A percentile compares a stretch with the other conserved stretches of the same genome.
These are phyloP conservation scores for Astragalus membranaceus DNA, from an alignment of 306 rosid genomes.

Conservation along the genomic window DNA sequence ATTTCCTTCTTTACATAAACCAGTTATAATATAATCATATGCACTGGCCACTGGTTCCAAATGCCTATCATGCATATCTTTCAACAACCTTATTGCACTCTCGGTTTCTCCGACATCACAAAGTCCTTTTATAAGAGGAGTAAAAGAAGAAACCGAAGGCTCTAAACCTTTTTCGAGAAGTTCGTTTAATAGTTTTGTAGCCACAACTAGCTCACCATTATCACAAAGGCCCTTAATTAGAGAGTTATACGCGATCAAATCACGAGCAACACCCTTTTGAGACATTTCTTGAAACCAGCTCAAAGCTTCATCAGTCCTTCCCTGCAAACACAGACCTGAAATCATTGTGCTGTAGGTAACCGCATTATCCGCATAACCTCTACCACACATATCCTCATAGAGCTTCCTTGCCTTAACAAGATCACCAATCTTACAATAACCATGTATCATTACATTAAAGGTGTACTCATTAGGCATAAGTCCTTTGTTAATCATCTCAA, in stretches of 20 bases:
- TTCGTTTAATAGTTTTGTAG: conserved; percentile 32
- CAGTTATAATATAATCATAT: conserved; percentile 35
- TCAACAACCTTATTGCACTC: conserved; percentile 49
- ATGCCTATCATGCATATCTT: conserved; percentile 42
- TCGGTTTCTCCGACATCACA: conserved; percentile 37
- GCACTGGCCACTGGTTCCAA: conserved; percentile 31
- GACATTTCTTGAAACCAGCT: conserved; percentile 51
- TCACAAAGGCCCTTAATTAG: conserved; percentile 50
- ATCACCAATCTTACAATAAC: conserved; percentile 41
- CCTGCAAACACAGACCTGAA: conserved; percentile 46
- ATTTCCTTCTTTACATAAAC: conserved; percentile 42
- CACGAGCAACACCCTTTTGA: conserved; percentile 37
- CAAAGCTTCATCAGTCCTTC: conserved; percentile 48
- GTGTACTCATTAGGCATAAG: conserved; percentile 53
- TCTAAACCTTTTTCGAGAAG: conserved; percentile 42
- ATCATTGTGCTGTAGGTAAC: conserved; percentile 46
- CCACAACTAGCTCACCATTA: conserved; percentile 35
- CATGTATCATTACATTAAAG: conserved; percentile 48
- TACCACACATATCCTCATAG: conserved; percentile 47
- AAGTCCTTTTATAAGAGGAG: conserved; percentile 39
- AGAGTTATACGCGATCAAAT: conserved; percentile 46
- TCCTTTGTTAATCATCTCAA: conserved; percentile 77
- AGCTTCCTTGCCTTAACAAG: conserved; percentile 43
- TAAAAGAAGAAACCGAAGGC: conserved; percentile 37
- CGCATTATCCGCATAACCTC: conserved; percentile 42